Percentiles rank a stretch among this genome's conserved stretches.
phyloP scores from a whole-genome alignment of 768 basidiomycete species.

The Exidia glandulosa region DNA sequence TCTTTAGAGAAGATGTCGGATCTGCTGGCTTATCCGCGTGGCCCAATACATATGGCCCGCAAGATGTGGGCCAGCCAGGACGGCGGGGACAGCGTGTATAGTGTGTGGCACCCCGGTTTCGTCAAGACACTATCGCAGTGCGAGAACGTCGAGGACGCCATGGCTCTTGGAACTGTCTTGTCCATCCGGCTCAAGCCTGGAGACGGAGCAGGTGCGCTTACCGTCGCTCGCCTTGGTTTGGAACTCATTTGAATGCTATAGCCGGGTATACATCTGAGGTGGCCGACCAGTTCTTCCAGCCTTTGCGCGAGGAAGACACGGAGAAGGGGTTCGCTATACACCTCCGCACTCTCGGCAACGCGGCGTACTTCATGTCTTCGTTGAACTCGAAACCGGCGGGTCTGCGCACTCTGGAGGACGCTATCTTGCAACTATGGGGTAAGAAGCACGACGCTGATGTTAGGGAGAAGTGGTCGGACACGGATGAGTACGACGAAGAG shows the following conservation, averaged over 20 bases:
- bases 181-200: slow-evolving; percentile 60
- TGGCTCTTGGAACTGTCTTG: slow-evolving; percentile 82
- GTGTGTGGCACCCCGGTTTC: slow-evolving; percentile 77
- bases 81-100: slow-evolving; percentile 44
- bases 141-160: slow-evolving; percentile 51
- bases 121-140: slow-evolving; percentile 49
- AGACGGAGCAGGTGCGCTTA: slow-evolving; percentile 34
- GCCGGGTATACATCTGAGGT: slow-evolving; percentile 43
- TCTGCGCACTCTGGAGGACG: slow-evolving; percentile 51
- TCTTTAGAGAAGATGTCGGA: slow-evolving; percentile 50
- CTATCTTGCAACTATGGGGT: slow-evolving; percentile 32
- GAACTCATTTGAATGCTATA: slow-evolving; percentile 21
- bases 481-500: too few species aligned
- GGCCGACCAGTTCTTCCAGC: slow-evolving; percentile 47
- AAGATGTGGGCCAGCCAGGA: slow-evolving; percentile 38
- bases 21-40: slow-evolving; percentile 31
- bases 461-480: too few species aligned
- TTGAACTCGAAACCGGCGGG: slow-evolving; percentile 53
- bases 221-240: slow-evolving; percentile 31
- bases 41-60: slow-evolving; percentile 28
- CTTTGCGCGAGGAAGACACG: slow-evolving; percentile 14
- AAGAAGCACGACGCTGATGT: background rate
- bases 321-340: slow-evolving; percentile 62
- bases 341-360: slow-evolving; percentile 79
- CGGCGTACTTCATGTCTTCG: slow-evolving; percentile 89